Conservation (phyloP, 192 early-diverging fungal genomes). For the Phycomyces nitens region DNA sequence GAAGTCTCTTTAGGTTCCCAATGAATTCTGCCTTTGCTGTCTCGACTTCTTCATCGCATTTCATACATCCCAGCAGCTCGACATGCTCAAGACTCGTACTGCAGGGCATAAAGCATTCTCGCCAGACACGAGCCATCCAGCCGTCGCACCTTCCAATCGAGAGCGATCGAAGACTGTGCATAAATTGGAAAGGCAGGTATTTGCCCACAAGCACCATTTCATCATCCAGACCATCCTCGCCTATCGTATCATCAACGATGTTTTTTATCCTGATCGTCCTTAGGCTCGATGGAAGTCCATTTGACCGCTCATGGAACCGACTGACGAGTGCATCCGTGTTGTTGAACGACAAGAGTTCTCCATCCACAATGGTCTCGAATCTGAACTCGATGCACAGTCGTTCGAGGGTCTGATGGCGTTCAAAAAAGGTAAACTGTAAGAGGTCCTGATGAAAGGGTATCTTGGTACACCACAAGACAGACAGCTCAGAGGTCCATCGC, state of each 20-base stretch:
- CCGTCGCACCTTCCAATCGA: constrained; percentile 8
- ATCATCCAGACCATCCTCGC: not conserved
- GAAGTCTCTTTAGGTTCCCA: not conserved
- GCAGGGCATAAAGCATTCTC: constrained; percentile 10
- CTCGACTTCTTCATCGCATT: not conserved
- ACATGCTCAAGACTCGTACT: constrained; percentile 4
- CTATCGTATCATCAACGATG: no score
- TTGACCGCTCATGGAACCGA: no score
- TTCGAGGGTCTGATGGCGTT: no score
- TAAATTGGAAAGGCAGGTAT: not conserved
- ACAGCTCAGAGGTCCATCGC: not conserved
- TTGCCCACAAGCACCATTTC: constrained; percentile 1
- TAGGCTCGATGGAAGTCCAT: no score
- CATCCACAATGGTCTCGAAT: no score
- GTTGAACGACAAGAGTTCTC: no score
- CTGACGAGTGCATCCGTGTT: no score
- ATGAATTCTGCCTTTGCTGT: not conserved
- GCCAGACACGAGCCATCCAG: constrained; percentile 13
- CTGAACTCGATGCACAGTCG: no score
- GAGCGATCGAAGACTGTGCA: constrained; percentile 1
- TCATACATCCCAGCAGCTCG: not conserved
- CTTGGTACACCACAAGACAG: not conserved
- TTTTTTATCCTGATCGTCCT: no score
- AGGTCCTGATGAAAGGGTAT: not conserved
- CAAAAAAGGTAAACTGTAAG: no score